Evolutionary conservation across 2,329 filamentous ascomycete genomes (phyloP).

Genomic region (Calonectria honghensis): DNA sequence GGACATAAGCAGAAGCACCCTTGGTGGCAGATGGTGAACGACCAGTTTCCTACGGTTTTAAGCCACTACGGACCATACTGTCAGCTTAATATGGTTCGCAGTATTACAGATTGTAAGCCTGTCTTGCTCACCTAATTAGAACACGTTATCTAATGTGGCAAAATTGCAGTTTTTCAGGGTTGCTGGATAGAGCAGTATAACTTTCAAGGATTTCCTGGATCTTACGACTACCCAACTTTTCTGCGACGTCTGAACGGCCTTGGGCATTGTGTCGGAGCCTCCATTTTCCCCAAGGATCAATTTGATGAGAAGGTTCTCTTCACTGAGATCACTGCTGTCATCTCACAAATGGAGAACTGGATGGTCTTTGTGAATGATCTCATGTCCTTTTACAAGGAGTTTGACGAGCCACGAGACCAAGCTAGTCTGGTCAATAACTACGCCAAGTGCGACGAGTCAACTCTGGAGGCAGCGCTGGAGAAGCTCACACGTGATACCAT

Average conservation of each 20-base stretch:
- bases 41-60: neutral
- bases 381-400: slow-evolving; percentile 20
- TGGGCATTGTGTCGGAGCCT: neutral
- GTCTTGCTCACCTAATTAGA: neutral
- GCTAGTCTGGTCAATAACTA: slow-evolving; percentile 12
- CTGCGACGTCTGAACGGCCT: neutral
- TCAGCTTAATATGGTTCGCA: neutral
- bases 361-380: slow-evolving; percentile 7
- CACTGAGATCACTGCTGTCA: slow-evolving; percentile 6
- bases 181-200: slow-evolving; percentile 19
- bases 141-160: neutral
- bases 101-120: neutral
- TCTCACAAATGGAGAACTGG: slow-evolving; percentile 18
- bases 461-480: neutral
- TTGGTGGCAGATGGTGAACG: slow-evolving; percentile 17
- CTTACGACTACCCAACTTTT: neutral
- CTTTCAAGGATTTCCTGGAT: slow-evolving; percentile 10
- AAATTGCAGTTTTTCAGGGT: neutral
- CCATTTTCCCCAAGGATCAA: slow-evolving; percentile 15
- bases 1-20: slow-evolving; percentile 2
- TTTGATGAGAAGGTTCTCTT: slow-evolving; percentile 10
- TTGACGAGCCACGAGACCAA: slow-evolving; percentile 19
- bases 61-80: slow-evolving; percentile 17
- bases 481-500: slow-evolving; percentile 2
- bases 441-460: neutral